phyloP scores from a whole-genome alignment of 805 yeast species.

The Clavispora santaluciae region DNA sequence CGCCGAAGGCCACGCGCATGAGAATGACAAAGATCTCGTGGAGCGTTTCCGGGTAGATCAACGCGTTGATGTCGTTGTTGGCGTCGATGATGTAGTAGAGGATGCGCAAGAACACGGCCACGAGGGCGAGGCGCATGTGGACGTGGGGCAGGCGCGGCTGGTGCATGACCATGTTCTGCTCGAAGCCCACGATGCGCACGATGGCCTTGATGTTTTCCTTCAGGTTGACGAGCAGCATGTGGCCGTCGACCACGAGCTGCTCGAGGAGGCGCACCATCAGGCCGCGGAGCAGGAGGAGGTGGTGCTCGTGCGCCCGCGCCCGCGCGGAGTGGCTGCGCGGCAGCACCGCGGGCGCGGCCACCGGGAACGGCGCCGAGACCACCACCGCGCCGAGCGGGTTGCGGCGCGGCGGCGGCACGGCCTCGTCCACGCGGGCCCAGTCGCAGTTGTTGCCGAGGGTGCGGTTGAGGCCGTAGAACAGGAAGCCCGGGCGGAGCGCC shows the following conservation, averaged over 20 bases:
- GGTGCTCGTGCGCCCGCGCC: conserved; percentile 38
- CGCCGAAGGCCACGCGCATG: conserved; percentile 49
- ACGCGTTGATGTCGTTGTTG: conserved; percentile 23
- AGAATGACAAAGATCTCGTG: conserved; percentile 46
- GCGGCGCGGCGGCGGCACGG: conserved; percentile 29
- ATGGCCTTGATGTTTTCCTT: conserved; percentile 37
- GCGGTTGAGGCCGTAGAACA: conserved; percentile 52
- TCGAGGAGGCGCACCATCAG: conserved; percentile 49
- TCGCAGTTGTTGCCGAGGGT: conserved; percentile 48
- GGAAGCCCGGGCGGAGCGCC: conserved; percentile 35
- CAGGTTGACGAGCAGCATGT: conserved; percentile 25
- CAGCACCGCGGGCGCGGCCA: conserved; percentile 1
- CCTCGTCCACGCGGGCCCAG: conserved; percentile 35
- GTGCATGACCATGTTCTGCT: conserved; percentile 43
- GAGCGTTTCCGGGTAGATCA: conserved; percentile 38
- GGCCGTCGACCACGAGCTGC: conserved; percentile 29
- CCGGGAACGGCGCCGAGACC: conserved; percentile 11
- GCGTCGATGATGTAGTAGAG: conserved; percentile 36
- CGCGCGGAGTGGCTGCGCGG: conserved; percentile 12
- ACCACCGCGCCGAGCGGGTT: conserved; percentile 4
- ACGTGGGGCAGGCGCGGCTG: conserved; percentile 42
- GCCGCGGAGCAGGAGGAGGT: conserved; percentile 38
- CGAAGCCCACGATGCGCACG: conserved; percentile 41
- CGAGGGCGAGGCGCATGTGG: conserved; percentile 33
- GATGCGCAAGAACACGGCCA: conserved; percentile 37